Base-by-base conservation (phyloP, 257 asterid species). In the Penstemon barbatus region DNA sequence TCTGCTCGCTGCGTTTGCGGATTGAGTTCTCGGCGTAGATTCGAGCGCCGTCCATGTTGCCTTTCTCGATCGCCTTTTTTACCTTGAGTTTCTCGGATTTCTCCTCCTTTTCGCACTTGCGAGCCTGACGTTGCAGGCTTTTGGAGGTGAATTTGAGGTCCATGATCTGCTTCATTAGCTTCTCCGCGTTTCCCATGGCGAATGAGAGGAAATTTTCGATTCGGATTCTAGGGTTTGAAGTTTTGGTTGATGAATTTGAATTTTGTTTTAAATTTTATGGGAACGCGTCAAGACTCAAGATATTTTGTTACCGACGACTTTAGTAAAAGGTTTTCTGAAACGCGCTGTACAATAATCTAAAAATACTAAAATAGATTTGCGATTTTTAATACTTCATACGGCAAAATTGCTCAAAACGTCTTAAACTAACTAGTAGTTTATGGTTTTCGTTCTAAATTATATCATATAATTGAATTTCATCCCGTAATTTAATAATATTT, bases 21-120 rank as follows among this genome's bases (percentile, higher is more conserved):
- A 94, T 94, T 39, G 98, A 83, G 76, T 94, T 94, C 86, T 94
- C 97, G 71, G 99, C 98, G 87, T 94, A 91, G 87, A 91, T 94
- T 58, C 99, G 82, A 0, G 96, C 98, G 43, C 98, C 99, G 79
- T 94, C 99, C 97, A 94, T 82, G 87, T 94, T 94, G 0, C 99
- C 99, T 59, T 94, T 94, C 84, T 94, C 98, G 83, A 94, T 94
- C 25, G 97, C 99, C 40, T 90, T 93, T 54, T 90, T 91, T 0
- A 94, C 91, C 89, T 94, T 94, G 67, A 94, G 73, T 62, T 94
- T 94, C 84, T 91, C 98, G 4, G 98, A 0, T 46, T 93, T 94
- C 63, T 94, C 99, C 69, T 91, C 99, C 77, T 91, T 94, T 60
- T 89, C 99, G 81, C 99, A 94, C 81, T 91, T 94, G 4, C 89